Evolutionary conservation across 257 asterid species (phyloP).

Genomic region (Henckelia pumila): DNA sequence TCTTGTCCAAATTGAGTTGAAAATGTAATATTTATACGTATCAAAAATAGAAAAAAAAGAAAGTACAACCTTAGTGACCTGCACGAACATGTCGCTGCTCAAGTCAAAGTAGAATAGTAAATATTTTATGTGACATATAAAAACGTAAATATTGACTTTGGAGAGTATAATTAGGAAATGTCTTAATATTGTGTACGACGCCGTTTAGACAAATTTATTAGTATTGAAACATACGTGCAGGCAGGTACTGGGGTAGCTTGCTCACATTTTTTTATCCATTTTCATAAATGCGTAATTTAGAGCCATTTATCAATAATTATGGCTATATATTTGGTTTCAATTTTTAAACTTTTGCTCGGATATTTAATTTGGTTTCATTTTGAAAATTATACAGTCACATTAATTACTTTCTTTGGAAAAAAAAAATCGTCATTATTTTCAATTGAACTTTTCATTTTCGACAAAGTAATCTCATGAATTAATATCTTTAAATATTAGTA

Average conservation of each 20-base stretch:
- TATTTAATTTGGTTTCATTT: too few relatives aligned
- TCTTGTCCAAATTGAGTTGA: conserved; percentile 28
- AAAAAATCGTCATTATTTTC: too few relatives aligned
- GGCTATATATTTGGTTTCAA: too few relatives aligned
- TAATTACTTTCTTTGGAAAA: too few relatives aligned
- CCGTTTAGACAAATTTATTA: background rate
- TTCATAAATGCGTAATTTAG: too few relatives aligned
- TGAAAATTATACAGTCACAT: too few relatives aligned
- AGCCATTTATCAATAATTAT: too few relatives aligned
- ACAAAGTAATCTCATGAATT: too few relatives aligned
- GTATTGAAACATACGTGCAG: conserved; percentile 35
- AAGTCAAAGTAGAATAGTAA: conserved; percentile 20
- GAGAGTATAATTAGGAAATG: background rate
- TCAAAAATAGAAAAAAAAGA: background rate
- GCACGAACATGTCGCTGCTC: conserved; percentile 37
- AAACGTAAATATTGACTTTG: background rate
- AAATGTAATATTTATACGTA: conserved; percentile 35
- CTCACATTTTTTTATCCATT: background rate
- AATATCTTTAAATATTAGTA: too few relatives aligned
- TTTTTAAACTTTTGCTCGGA: too few relatives aligned
- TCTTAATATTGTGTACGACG: conserved; percentile 9
- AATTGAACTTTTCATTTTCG: too few relatives aligned
- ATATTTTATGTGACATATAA: background rate
- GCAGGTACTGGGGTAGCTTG: conserved; percentile 19
- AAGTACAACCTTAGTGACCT: conserved; percentile 35